Conservation (phyloP, 768 basidiomycete genomes). For the Tulasnella sp. region DNA sequence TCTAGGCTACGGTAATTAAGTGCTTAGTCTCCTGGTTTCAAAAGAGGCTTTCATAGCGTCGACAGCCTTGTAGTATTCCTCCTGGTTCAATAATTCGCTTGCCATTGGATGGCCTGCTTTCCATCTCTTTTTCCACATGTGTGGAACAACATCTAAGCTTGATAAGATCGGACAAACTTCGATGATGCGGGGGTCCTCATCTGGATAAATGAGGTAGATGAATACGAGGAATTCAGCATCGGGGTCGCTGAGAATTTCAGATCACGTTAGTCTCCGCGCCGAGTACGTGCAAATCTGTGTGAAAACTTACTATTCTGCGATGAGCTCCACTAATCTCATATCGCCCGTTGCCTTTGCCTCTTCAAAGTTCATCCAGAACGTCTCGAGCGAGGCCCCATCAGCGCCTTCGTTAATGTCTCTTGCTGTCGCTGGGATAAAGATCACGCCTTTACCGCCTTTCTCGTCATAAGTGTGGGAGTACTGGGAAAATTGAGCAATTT, state of each 20-base stretch:
- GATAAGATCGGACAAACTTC: conserved; percentile 22
- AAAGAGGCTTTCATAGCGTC: neutral
- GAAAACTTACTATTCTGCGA: conserved; percentile 18
- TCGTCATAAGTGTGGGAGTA: conserved; percentile 25
- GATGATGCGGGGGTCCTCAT: conserved; percentile 13
- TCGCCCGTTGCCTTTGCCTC: conserved; percentile 16
- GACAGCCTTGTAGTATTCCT: conserved; percentile 20
- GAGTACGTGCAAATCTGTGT: neutral
- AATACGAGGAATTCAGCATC: conserved; percentile 21
- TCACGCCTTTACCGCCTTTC: conserved; percentile 20
- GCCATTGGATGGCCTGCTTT: conserved; percentile 22
- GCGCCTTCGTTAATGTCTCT: conserved; percentile 25
- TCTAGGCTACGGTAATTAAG: neutral
- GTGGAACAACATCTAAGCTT: neutral
- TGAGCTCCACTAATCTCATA: neutral
- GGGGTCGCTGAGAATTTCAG: neutral
- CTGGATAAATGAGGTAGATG: conserved; percentile 12
- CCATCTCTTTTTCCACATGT: conserved; percentile 23
- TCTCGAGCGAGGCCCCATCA: conserved; percentile 24
- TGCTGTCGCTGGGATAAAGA: conserved; percentile 19
- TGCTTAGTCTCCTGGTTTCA: neutral
- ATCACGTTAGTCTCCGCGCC: neutral
- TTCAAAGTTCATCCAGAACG: conserved; percentile 28
- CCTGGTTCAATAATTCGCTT: neutral
- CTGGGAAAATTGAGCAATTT: neutral